Conservation (phyloP, 2,329 filamentous ascomycete genomes). For the Colletotrichum tamarilloi region DNA sequence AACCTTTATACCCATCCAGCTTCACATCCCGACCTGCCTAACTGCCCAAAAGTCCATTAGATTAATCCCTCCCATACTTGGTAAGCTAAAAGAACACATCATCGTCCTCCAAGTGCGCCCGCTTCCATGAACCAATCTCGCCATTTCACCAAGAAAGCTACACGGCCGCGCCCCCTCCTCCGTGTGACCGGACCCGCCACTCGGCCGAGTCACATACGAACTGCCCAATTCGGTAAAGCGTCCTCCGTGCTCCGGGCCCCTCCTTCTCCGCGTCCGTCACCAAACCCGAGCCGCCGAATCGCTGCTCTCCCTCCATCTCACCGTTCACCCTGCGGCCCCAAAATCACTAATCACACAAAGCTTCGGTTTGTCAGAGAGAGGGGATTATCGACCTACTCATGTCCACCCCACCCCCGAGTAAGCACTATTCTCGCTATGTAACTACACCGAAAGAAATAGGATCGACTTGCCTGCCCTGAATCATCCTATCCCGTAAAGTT, state of each 20-base stretch:
- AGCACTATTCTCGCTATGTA: background rate
- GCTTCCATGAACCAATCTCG: background rate
- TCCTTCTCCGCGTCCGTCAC: background rate
- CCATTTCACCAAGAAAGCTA: background rate
- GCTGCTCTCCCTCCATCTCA: background rate
- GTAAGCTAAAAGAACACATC: background rate
- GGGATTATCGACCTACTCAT: background rate
- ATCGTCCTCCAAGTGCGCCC: no score
- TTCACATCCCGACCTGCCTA: background rate
- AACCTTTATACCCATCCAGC: background rate
- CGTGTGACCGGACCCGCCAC: constrained; percentile 13
- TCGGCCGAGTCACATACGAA: constrained; percentile 26
- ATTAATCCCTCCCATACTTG: background rate
- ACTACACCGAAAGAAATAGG: background rate
- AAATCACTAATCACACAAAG: background rate
- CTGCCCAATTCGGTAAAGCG: background rate
- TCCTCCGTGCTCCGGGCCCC: background rate
- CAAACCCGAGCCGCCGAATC: background rate
- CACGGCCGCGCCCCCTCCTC: background rate
- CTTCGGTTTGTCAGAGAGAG: background rate
- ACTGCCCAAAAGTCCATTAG: background rate
- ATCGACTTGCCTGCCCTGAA: background rate
- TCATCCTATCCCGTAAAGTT: background rate
- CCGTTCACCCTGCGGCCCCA: background rate
- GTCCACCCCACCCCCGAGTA: background rate